Conservation (phyloP, 108 stramenopile species). For the Stephanodiscus triporus region DNA sequence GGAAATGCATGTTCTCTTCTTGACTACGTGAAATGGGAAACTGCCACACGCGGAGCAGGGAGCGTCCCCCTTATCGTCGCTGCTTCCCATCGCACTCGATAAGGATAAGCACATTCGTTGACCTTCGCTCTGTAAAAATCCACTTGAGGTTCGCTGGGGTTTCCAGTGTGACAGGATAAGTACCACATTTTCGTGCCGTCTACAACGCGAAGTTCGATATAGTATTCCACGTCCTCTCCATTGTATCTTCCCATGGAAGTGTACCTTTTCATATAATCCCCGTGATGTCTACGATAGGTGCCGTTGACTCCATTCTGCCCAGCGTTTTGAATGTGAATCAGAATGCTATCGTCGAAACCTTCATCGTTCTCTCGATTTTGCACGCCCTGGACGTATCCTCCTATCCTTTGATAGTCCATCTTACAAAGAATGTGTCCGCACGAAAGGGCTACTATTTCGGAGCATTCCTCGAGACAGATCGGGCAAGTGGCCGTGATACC, state of each 20-base stretch:
- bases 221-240: constrained; percentile 29
- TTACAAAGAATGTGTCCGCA: constrained; percentile 44
- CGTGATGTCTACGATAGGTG: constrained; percentile 27
- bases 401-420: constrained; percentile 32
- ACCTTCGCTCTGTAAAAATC: constrained; percentile 45
- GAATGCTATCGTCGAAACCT: constrained; percentile 8
- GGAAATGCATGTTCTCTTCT: not conserved
- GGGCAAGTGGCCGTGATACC: constrained; percentile 32
- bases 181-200: constrained; percentile 36
- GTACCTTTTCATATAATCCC: constrained; percentile 1
- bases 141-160: constrained; percentile 11
- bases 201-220: constrained; percentile 25
- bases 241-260: constrained; percentile 21
- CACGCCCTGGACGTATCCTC: constrained; percentile 18
- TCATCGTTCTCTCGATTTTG: constrained; percentile 12
- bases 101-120: constrained; percentile 23
- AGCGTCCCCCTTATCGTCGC: constrained; percentile 17
- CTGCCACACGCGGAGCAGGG: constrained; percentile 16
- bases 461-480: constrained; percentile 30
- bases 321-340: constrained; percentile 21
- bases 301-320: constrained; percentile 28
- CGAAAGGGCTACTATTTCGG: constrained; percentile 18
- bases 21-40: constrained; percentile 20
- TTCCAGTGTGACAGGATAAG: constrained; percentile 13
- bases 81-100: constrained; percentile 18